Percentiles rank a stretch among this genome's conserved stretches.
phyloP scores from a whole-genome alignment of 768 basidiomycete species.

The Leucosporidium creatinivorum region DNA sequence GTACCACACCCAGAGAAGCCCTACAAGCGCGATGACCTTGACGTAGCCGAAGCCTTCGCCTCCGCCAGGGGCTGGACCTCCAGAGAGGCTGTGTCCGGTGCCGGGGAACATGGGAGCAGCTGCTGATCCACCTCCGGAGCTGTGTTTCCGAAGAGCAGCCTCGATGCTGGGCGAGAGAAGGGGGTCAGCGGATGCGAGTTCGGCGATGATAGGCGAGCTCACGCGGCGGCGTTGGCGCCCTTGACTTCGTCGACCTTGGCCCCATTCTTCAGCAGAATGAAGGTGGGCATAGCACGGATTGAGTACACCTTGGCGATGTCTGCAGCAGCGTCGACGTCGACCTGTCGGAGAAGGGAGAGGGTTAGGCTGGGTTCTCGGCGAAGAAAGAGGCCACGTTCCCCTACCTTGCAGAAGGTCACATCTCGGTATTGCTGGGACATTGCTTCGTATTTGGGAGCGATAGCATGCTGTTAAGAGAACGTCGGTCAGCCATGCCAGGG shows the following conservation, averaged over 20 bases:
- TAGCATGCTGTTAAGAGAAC: slow-evolving; percentile 20
- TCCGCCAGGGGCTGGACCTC: neutral
- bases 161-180: slow-evolving; percentile 14
- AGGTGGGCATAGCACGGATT: slow-evolving; percentile 46
- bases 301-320: slow-evolving; percentile 40
- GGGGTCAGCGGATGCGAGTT: neutral
- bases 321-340: slow-evolving; percentile 20
- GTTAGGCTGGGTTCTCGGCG: neutral
- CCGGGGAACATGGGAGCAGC: slow-evolving; percentile 20
- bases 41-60: neutral
- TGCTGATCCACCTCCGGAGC: neutral
- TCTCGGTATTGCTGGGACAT: slow-evolving; percentile 38
- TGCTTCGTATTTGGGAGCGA: slow-evolving; percentile 43
- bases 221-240: slow-evolving; percentile 38
- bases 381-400: neutral
- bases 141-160: slow-evolving; percentile 19
- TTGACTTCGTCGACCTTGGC: slow-evolving; percentile 39
- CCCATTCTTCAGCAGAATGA: slow-evolving; percentile 43
- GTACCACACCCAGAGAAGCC: no score
- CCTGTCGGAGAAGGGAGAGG: neutral
- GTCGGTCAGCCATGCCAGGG: no score
- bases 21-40: neutral
- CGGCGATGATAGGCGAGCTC: neutral
- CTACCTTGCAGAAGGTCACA: slow-evolving; percentile 42
- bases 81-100: slow-evolving; percentile 11